phyloP scores from a whole-genome alignment of 108 stramenopile genomes.

The Discostella stelligeroides region DNA sequence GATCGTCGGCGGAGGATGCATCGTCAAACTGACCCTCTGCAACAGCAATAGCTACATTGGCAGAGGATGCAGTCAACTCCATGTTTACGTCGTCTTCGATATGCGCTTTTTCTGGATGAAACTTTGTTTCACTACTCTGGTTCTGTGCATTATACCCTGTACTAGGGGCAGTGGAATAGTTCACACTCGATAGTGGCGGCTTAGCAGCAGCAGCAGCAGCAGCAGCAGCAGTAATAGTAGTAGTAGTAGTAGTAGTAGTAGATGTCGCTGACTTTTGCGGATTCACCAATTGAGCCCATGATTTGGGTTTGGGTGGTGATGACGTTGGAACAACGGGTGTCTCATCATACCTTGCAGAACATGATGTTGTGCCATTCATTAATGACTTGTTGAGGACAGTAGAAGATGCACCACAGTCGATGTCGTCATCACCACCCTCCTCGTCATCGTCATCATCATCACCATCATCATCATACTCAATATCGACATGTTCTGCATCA shows the following conservation, averaged over 20 bases:
- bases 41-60: background rate
- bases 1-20: background rate
- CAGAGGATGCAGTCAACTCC: background rate
- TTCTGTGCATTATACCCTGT: too few species aligned
- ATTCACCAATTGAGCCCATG: constrained; percentile 38
- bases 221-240: too few species aligned
- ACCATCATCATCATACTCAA: constrained; percentile 55
- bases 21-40: constrained; percentile 7
- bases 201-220: too few species aligned
- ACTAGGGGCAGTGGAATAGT: constrained; percentile 7
- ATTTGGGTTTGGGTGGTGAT: constrained; percentile 5
- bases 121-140: too few species aligned
- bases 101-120: too few species aligned
- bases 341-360: too few species aligned
- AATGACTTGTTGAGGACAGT: too few species aligned
- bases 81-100: too few species aligned
- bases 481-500: constrained; percentile 47
- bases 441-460: too few species aligned
- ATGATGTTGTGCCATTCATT: background rate
- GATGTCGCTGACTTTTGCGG: constrained; percentile 16
- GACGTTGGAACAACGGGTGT: too few species aligned
- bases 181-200: background rate
- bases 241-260: too few species aligned
- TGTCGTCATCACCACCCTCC: too few species aligned
- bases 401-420: constrained; percentile 5